These are phyloP conservation scores for Pleurotus sapidus DNA, from an alignment of 768 basidiomycete species.

Conservation along the genomic window DNA sequence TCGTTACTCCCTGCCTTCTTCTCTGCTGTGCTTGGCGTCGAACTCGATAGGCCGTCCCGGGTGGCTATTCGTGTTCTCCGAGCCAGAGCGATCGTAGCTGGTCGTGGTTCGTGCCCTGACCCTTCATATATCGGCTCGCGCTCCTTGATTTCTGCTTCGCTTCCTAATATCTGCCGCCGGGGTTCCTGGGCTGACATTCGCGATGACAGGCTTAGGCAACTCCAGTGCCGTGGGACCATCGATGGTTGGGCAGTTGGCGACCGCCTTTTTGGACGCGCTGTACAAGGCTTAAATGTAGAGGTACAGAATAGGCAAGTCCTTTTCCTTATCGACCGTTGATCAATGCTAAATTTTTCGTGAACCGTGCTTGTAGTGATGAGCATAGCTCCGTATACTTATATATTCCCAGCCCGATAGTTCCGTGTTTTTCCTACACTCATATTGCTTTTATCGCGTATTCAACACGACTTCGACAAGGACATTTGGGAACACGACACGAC, in stretches of 20 bases:
- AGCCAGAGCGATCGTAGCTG: not conserved
- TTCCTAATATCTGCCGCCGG: not conserved
- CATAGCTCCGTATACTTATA: not conserved
- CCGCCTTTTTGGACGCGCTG: constrained; percentile 77
- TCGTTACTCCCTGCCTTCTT: not conserved
- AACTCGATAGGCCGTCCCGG: not conserved
- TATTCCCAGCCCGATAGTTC: no score
- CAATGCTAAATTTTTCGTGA: not conserved
- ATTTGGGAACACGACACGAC: no score
- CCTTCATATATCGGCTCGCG: not conserved
- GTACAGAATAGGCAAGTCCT: not conserved
- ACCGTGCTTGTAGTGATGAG: not conserved
- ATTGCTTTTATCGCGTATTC: no score
- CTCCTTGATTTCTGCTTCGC: not conserved
- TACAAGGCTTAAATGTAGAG: constrained; percentile 63
- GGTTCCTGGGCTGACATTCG: not conserved
- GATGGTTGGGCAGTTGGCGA: constrained; percentile 74
- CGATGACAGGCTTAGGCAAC: constrained; percentile 64
- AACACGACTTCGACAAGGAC: no score
- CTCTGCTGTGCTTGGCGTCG: not conserved
- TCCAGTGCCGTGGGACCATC: constrained; percentile 81
- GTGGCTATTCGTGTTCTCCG: not conserved
- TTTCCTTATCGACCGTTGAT: not conserved
- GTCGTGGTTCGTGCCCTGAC: not conserved
- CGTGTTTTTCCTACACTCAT: no score